Evolutionary conservation across 2,329 filamentous ascomycete species (phyloP).

Genomic region (Amesomyces nigricolor): DNA sequence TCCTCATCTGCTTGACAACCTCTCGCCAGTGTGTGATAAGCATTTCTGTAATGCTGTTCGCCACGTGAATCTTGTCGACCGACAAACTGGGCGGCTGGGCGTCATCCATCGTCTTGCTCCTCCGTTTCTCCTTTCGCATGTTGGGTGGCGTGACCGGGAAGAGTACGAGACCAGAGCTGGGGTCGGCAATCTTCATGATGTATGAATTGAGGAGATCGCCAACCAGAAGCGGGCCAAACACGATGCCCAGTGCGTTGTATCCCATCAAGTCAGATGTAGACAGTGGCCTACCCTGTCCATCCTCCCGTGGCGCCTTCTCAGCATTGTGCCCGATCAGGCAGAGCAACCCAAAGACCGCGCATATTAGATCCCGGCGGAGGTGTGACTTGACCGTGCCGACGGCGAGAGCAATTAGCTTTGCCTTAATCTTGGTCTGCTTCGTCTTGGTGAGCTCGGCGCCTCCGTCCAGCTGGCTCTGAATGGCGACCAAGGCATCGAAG

Average conservation of each 20-base stretch:
- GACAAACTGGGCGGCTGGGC: conserved; percentile 26
- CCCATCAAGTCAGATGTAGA: conserved; percentile 58
- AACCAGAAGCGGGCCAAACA: conserved; percentile 60
- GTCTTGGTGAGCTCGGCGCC: conserved; percentile 48
- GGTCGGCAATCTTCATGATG: conserved; percentile 41
- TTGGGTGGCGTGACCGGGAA: conserved; percentile 41
- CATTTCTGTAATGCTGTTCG: conserved; percentile 59
- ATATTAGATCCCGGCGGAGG: conserved; percentile 58
- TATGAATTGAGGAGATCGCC: conserved; percentile 52
- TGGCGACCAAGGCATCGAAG: conserved; percentile 57
- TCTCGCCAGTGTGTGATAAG: conserved; percentile 61
- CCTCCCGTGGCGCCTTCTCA: conserved; percentile 48
- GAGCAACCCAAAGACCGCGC: conserved; percentile 60
- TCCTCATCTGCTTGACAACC: conserved; percentile 54
- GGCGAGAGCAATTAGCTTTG: conserved; percentile 59
- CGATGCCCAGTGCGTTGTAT: conserved; percentile 55
- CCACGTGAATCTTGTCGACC: conserved; percentile 53
- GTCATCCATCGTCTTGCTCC: conserved; percentile 26
- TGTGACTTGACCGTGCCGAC: conserved; percentile 54
- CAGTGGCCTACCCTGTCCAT: conserved; percentile 46
- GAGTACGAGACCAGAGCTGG: conserved; percentile 38
- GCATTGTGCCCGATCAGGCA: conserved; percentile 55
- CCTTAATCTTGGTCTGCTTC: conserved; percentile 52
- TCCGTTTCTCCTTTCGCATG: conserved; percentile 38
- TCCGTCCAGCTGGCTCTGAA: conserved; percentile 50